These are phyloP conservation scores for Aristolochia californica DNA, from an alignment of 164 flowering plant species.

Conservation along the genomic window DNA sequence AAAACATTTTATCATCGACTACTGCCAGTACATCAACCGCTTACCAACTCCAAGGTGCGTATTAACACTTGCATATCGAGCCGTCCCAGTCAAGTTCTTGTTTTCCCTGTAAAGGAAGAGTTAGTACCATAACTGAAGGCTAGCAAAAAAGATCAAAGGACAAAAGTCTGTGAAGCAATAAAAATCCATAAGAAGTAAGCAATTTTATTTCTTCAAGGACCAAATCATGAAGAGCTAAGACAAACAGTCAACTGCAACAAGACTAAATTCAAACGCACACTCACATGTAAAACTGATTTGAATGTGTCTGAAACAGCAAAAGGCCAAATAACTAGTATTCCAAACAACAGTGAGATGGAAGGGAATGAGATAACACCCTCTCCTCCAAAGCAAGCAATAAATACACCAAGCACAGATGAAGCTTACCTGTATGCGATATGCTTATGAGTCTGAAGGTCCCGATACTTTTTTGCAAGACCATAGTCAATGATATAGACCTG, in stretches of 20 bases:
- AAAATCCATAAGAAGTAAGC: not conserved
- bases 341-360: no score
- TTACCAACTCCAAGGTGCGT: constrained; percentile 80
- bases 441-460: constrained; percentile 49
- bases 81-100: constrained; percentile 75
- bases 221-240: not conserved
- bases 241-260: no score
- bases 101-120: constrained; percentile 41
- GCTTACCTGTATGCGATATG: constrained; percentile 52
- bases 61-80: constrained; percentile 77
- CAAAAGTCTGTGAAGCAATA: not conserved
- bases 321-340: no score
- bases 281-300: no score
- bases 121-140: not conserved
- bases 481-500: constrained; percentile 52
- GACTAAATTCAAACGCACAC: no score
- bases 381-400: no score
- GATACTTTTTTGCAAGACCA: constrained; percentile 51
- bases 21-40: constrained; percentile 8
- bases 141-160: not conserved
- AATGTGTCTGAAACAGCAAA: no score
- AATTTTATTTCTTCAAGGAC: not conserved
- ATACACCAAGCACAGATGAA: not conserved
- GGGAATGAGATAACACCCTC: not conserved
- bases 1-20: no score